Evolutionary conservation across 495 filamentous ascomycete species (phyloP).

Genomic region (Jackrogersella multiformis): DNA sequence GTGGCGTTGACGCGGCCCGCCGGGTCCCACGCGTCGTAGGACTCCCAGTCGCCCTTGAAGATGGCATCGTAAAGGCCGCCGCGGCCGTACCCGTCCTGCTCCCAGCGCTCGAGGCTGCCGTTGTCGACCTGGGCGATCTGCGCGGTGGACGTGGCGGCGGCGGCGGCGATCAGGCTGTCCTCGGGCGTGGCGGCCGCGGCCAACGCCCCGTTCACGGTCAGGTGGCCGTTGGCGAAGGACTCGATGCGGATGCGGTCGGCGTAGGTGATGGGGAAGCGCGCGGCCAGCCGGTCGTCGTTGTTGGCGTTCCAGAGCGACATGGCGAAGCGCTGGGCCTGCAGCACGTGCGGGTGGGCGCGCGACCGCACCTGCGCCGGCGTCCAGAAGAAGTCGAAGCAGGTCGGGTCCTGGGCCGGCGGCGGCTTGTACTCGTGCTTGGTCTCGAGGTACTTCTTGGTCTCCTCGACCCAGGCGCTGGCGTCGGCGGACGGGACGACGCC

Average conservation of each 20-base stretch:
- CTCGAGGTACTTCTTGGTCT: slow-evolving; percentile 69
- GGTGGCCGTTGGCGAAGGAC: slow-evolving; percentile 52
- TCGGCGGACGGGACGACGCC: slow-evolving; percentile 68
- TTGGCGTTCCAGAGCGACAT: slow-evolving; percentile 85
- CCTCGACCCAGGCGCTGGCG: slow-evolving; percentile 65
- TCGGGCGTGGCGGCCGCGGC: slow-evolving; percentile 42
- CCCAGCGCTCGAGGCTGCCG: slow-evolving; percentile 89
- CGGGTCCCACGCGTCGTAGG: slow-evolving; percentile 86
- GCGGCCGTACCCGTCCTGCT: slow-evolving; percentile 79
- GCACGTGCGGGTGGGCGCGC: slow-evolving; percentile 76
- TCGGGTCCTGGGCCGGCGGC: slow-evolving; percentile 66
- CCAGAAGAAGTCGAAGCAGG: slow-evolving; percentile 96
- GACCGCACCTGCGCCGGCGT: slow-evolving; percentile 82
- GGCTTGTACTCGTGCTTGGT: slow-evolving; percentile 62
- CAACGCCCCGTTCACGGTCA: slow-evolving; percentile 46
- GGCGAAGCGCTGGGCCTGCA: slow-evolving; percentile 78
- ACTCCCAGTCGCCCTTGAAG: slow-evolving; percentile 82
- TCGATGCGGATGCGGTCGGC: slow-evolving; percentile 86
- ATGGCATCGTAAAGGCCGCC: slow-evolving; percentile 78
- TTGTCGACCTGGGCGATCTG: slow-evolving; percentile 82
- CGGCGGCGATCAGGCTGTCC: slow-evolving; percentile 56
- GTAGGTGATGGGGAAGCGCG: slow-evolving; percentile 76
- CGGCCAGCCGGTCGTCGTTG: slow-evolving; percentile 65
- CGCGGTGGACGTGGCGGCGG: slow-evolving; percentile 54
- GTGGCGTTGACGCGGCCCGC: slow-evolving; percentile 75